Base-by-base conservation (phyloP, 2,329 filamentous ascomycete species). In the Clarireedia sp. region DNA sequence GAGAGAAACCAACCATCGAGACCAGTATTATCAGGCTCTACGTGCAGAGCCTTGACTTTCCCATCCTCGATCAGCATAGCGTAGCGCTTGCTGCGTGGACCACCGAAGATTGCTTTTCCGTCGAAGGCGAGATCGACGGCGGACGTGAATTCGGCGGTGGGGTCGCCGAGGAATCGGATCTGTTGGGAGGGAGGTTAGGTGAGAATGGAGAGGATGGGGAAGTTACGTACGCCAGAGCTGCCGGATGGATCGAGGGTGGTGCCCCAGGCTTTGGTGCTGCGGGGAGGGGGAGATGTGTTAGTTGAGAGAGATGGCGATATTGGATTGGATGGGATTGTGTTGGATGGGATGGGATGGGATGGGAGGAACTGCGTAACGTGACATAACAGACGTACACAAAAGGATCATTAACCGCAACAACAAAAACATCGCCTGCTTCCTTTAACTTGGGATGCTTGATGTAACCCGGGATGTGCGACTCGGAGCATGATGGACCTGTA, bases 321-420 rank as follows among this genome's bases (percentile, higher is more conserved):
- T 6, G 5, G 4, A 21, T 4, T 5, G 9, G 19, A 17, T n/a
- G n/a, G n/a, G n/a, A n/a, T n/a, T n/a, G n/a, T 29, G 9, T 16
- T 17, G 3, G 23, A 16, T 29, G 16, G 23, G 43, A 45, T 16
- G 38, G 38, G 19, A 21, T 24, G 7, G 24, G 24, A 24, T 3
- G 9, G 29, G 9, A 23, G 10, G 6, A 10, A 3, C 2, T 12
- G 7, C 17, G 1, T 9, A n/a, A 46, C 17, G 14, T 9, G 47
- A 74, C 87, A 73, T 77, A n/a, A n/a, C n/a, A n/a, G n/a, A n/a
- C n/a, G n/a, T n/a, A 95, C 88, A 96, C 91, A 70, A 96, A 96
- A 19, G 90, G 82, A 70, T 97, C 92, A 70, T 97, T 97, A 69
- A 96, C 91, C 16, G 88, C 85, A 55, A 97, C 83, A 41, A 97